A percentile compares a stretch with the other conserved stretches of the same genome.
Conservation (phyloP, 2,329 filamentous ascomycete species). For the Penicillium sp. region DNA sequence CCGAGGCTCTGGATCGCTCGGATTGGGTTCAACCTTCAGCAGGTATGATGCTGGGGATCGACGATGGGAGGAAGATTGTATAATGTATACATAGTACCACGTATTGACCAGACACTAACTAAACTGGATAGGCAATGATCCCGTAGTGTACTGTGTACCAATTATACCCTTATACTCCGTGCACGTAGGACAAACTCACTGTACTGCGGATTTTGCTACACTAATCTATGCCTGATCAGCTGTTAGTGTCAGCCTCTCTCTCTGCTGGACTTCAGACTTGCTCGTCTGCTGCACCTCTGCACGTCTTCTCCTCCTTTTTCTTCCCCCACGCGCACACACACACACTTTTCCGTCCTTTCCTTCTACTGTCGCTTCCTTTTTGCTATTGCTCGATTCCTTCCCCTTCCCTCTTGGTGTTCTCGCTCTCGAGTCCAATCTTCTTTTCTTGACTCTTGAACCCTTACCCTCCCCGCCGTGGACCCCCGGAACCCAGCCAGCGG, state of each 20-base stretch:
- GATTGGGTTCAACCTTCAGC: constrained; percentile 4
- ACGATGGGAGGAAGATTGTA: background rate
- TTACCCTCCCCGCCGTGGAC: background rate
- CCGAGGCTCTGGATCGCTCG: constrained; percentile 3
- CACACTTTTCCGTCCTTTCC: background rate
- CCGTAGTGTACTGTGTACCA: too few relatives aligned
- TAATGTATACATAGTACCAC: background rate
- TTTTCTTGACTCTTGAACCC: background rate
- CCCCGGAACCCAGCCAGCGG: constrained; percentile 1
- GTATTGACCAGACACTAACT: background rate
- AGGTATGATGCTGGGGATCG: background rate
- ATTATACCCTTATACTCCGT: background rate
- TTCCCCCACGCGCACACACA: background rate
- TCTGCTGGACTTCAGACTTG: background rate
- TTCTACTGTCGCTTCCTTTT: background rate
- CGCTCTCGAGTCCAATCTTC: background rate
- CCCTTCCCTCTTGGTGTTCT: background rate
- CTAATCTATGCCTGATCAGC: constrained; percentile 1
- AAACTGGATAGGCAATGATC: too few relatives aligned
- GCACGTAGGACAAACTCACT: background rate
- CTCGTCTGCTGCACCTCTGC: background rate
- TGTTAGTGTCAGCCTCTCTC: background rate
- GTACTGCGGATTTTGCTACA: background rate
- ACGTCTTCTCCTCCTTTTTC: background rate
- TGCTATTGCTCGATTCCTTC: background rate